Percentiles rank a stretch among this genome's conserved stretches.
Conservation (phyloP, 306 rosid genomes). For the Phaseolus lunatus region DNA sequence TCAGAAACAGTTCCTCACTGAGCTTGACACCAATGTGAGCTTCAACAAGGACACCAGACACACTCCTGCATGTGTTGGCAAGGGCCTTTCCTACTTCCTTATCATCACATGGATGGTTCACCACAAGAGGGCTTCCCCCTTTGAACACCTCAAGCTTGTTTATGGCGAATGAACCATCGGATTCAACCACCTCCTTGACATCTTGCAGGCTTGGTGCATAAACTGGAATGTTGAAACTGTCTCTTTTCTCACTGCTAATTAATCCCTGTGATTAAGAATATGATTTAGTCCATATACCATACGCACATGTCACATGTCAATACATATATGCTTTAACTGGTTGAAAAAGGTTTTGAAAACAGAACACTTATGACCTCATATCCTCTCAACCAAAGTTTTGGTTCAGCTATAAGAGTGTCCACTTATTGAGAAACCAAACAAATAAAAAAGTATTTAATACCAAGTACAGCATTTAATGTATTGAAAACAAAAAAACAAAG, state of each 20-base stretch:
- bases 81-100: slow-evolving; percentile 78
- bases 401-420: not conserved
- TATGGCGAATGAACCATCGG: slow-evolving; percentile 76
- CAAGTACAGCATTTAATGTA: not conserved
- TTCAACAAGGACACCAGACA: slow-evolving; percentile 85
- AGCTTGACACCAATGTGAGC: slow-evolving; percentile 91
- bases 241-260: slow-evolving; percentile 74
- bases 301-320: not conserved
- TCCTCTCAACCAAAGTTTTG: not conserved
- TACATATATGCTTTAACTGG: slow-evolving; percentile 24
- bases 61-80: slow-evolving; percentile 80
- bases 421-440: not conserved
- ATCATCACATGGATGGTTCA: slow-evolving; percentile 69
- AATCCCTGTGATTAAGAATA: slow-evolving; percentile 58
- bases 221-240: slow-evolving; percentile 85
- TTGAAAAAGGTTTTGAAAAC: slow-evolving; percentile 11
- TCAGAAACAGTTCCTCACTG: slow-evolving; percentile 70
- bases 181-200: slow-evolving; percentile 88
- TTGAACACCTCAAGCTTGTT: slow-evolving; percentile 90
- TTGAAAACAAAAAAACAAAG: too few species aligned
- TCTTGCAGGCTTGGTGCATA: slow-evolving; percentile 91
- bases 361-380: slow-evolving; percentile 7
- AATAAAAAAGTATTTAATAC: not conserved
- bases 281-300: slow-evolving; percentile 8
- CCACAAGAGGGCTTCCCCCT: slow-evolving; percentile 97